phyloP scores from a whole-genome alignment of 805 yeast genomes.

The Torulaspora indica region DNA sequence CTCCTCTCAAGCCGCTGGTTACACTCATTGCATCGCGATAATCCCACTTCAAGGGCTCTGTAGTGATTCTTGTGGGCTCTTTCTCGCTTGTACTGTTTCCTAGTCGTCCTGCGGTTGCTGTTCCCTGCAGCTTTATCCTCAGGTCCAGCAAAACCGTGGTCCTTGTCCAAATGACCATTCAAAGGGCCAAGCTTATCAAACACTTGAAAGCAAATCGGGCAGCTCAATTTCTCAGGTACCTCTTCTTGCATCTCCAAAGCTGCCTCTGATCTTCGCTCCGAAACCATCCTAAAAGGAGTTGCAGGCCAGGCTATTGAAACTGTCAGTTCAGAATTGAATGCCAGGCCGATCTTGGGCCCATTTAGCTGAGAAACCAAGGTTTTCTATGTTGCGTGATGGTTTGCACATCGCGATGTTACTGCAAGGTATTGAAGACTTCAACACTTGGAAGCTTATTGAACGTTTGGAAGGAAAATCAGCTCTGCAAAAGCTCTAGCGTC shows the following conservation, averaged over 20 bases:
- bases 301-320: not conserved
- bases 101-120: conserved; percentile 27
- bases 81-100: conserved; percentile 39
- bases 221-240: conserved; percentile 23
- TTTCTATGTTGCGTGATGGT: not conserved
- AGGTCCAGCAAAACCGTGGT: conserved; percentile 43
- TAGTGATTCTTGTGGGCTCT: conserved; percentile 37
- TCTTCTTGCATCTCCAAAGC: not conserved
- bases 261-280: not conserved
- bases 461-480: not conserved
- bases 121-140: not conserved
- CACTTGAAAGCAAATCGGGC: conserved; percentile 67
- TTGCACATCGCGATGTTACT: conserved; percentile 1
- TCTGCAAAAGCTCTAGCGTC: not conserved
- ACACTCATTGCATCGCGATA: conserved; percentile 38
- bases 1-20: conserved; percentile 53
- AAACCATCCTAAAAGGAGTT: not conserved
- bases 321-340: not conserved
- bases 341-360: not conserved
- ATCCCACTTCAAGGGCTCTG: conserved; percentile 15
- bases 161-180: conserved; percentile 68
- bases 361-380: not conserved
- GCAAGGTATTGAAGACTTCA: not conserved
- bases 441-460: not conserved
- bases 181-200: conserved; percentile 53